Base-by-base conservation (phyloP, 306 rosid genomes). In the Cercis canadensis region DNA sequence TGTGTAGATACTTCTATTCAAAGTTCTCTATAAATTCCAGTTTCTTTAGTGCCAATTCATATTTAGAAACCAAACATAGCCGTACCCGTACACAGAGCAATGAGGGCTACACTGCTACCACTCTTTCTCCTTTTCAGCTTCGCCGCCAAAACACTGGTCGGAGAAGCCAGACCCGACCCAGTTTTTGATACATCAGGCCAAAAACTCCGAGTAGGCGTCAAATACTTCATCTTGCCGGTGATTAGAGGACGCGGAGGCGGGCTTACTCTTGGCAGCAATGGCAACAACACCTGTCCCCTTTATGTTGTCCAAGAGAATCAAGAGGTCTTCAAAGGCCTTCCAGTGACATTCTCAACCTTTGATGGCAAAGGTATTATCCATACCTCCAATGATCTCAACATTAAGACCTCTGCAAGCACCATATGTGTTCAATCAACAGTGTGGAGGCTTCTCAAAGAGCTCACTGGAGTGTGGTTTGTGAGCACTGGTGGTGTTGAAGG, bases 351-450 rank as follows among this genome's bases (percentile, higher is more conserved):
- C 2, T 17, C 63, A 8, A 78, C 78, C 0, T 54, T 51, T 50
- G 65, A 57, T 2, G 3, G 29, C 29, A 29, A 58, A 21, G 55
- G 57, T 0, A 31, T 55, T 2, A 67, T 81, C 32, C 62, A 10
- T 3, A 19, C 37, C 3, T 76, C 85, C 21, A 53, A 70, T 14
- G 85, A 76, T 33, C 75, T 52, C 8, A 81, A 81, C 81, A 54
- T 81, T 68, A 65, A 60, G 72, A 65, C 71, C 81, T 43, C 72
- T 8, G 78, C 65, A 1, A 9, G 4, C 0, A 76, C 56, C 0
- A 47, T 7, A 45, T 76, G 79, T 53, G 46, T 6, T 4, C 61
- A 52, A 11, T 75, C 81, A 0, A 51, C 65, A 1, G 81, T 81
- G n/a, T 76, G 75, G 85, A 81, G 40, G 36, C 53, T n/a, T n/a